phyloP scores from a whole-genome alignment of 257 asterid genomes.

The Primulina huaijiensis region DNA sequence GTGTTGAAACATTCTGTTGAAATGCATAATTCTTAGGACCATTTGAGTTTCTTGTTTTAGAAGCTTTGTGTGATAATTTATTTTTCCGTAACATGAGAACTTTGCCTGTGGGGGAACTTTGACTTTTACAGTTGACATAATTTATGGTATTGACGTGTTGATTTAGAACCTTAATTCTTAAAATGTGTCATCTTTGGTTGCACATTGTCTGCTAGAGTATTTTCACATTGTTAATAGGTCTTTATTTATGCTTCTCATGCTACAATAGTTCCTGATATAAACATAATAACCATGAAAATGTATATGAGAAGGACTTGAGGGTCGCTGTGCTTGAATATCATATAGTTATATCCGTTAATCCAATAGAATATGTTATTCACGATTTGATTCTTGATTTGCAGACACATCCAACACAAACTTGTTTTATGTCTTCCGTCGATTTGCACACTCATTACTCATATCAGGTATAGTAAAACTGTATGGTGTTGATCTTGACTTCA shows the following conservation, averaged over 20 bases:
- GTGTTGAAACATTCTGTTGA: background rate
- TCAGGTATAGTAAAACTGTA: slow-evolving; percentile 54
- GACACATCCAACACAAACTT: slow-evolving; percentile 99
- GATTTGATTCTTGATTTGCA: slow-evolving; percentile 44
- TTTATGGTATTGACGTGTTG: background rate
- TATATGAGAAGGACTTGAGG: slow-evolving; percentile 17
- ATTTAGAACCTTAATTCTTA: background rate
- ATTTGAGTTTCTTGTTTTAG: background rate
- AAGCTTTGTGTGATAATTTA: background rate
- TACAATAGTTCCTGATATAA: background rate
- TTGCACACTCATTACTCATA: slow-evolving; percentile 98
- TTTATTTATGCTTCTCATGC: background rate
- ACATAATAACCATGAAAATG: slow-evolving; percentile 9
- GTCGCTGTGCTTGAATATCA: slow-evolving; percentile 9
- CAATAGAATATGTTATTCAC: slow-evolving; percentile 19
- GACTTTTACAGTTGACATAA: background rate
- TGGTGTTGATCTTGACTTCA: slow-evolving; percentile 19
- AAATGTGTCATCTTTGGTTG: background rate
- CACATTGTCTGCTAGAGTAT: background rate
- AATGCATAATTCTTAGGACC: background rate
- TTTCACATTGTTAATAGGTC: background rate
- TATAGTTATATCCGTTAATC: background rate
- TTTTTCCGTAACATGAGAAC: background rate
- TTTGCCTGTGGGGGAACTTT: background rate
- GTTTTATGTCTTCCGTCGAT: slow-evolving; percentile 98